Evolutionary conservation across 2,329 filamentous ascomycete species (phyloP).

Genomic region (Colletotrichum sp.): DNA sequence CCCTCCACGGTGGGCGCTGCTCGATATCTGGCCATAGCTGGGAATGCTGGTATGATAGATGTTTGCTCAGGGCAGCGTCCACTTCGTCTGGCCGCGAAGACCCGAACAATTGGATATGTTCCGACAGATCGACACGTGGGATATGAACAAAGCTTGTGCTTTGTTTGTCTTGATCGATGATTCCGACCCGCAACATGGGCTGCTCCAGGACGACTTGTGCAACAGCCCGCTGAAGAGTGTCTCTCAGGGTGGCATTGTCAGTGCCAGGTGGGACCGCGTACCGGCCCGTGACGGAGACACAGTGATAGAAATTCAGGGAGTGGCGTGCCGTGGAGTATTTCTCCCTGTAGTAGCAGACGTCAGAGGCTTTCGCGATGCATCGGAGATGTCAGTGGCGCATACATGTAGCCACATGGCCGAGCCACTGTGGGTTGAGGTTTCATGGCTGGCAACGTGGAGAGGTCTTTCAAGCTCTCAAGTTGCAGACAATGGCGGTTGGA

Average conservation of each 20-base stretch:
- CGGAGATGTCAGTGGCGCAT: neutral
- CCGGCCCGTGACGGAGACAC: conserved; percentile 49
- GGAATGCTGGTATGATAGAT: conserved; percentile 45
- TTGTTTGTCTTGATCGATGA: conserved; percentile 48
- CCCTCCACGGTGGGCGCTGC: conserved; percentile 50
- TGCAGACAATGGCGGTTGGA: neutral
- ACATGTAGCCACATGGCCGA: conserved; percentile 17
- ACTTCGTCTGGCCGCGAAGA: conserved; percentile 21
- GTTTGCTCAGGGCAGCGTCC: conserved; percentile 27
- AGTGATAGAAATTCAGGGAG: conserved; percentile 50
- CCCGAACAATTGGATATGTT: conserved; percentile 43
- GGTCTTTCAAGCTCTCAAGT: neutral
- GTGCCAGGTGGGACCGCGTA: conserved; percentile 34
- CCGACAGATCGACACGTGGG: conserved; percentile 43
- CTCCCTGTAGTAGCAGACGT: conserved; percentile 37
- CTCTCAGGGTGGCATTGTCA: neutral
- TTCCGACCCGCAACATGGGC: conserved; percentile 53
- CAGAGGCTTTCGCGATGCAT: neutral
- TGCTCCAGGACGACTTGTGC: conserved; percentile 45
- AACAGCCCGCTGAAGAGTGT: conserved; percentile 41
- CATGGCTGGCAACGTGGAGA: neutral
- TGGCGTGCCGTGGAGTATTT: conserved; percentile 51
- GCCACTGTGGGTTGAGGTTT: neutral
- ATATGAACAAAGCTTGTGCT: conserved; percentile 49
- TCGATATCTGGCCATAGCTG: conserved; percentile 44